These are phyloP conservation scores for Parmelia sp. DNA, from an alignment of 495 filamentous ascomycete genomes.

Conservation along the genomic window DNA sequence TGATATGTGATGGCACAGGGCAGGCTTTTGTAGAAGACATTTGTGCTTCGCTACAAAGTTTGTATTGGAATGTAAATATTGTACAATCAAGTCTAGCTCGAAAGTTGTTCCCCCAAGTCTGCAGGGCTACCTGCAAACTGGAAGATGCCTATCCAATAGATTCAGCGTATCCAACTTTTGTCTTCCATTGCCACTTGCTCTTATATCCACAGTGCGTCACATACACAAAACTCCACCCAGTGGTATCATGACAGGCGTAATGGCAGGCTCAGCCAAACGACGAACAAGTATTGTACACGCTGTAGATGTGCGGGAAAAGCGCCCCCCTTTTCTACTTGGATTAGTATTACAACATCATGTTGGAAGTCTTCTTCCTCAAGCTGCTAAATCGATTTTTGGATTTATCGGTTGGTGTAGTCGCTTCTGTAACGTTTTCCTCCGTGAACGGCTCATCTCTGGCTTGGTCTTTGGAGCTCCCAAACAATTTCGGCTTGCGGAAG, in stretches of 20 bases:
- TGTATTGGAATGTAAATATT: conserved; percentile 1
- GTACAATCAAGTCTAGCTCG: conserved; percentile 7
- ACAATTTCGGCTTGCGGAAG: conserved; percentile 44
- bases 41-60: neutral
- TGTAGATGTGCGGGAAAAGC: neutral
- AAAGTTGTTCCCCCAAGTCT: neutral
- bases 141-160: neutral
- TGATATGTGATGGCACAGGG: neutral
- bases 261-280: conserved; percentile 3
- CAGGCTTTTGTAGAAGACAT: neutral
- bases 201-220: neutral
- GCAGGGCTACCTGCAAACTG: neutral
- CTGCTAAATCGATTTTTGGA: conserved; percentile 37
- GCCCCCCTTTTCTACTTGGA: neutral
- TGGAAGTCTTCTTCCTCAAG: conserved; percentile 40
- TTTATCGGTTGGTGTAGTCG: conserved; percentile 30
- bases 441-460: conserved; percentile 27
- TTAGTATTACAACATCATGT: conserved; percentile 29
- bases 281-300: neutral
- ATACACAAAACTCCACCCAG: conserved; percentile 3
- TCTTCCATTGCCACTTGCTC: neutral
- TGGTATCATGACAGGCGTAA: conserved; percentile 13
- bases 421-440: conserved; percentile 23
- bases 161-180: conserved; percentile 2
- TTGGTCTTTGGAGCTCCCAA: conserved; percentile 20